A percentile compares a stretch with the other conserved stretches of the same genome.
Conservation (phyloP, 208 protist genomes). For the Wallacemonas sp. region DNA sequence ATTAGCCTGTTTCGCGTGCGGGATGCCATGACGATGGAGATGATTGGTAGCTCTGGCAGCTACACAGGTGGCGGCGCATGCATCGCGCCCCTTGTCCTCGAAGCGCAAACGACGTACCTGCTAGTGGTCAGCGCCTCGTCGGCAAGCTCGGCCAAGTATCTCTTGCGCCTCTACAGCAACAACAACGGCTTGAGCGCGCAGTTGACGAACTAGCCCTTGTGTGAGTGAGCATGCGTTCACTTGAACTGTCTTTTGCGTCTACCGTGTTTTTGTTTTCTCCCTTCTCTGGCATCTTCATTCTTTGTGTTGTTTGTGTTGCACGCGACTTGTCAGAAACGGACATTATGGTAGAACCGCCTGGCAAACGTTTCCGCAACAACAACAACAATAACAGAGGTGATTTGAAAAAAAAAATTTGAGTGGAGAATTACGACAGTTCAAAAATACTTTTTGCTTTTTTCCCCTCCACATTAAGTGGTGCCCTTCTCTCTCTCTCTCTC, state of each 20-base stretch:
- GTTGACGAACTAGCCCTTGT: conserved; percentile 19
- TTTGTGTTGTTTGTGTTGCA: conserved; percentile 2
- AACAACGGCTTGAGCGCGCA: conserved; percentile 28
- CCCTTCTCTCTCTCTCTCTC: neutral
- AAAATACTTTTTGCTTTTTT: neutral
- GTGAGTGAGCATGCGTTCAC: too few species aligned
- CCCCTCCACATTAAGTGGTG: neutral
- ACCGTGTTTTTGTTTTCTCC: conserved; percentile 2
- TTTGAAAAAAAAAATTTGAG: neutral
- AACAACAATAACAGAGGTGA: neutral
- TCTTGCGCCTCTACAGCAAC: conserved; percentile 66
- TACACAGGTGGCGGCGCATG: conserved; percentile 45
- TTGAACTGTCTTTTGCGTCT: too few species aligned
- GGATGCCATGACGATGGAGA: conserved; percentile 51
- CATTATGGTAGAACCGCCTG: neutral
- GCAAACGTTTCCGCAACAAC: neutral
- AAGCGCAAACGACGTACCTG: conserved; percentile 47
- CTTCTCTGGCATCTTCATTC: neutral
- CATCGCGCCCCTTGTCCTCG: conserved; percentile 45
- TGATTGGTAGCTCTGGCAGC: conserved; percentile 46
- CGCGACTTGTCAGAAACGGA: neutral
- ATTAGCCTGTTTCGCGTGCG: conserved; percentile 56
- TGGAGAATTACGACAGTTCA: neutral
- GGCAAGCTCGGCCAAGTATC: conserved; percentile 50
- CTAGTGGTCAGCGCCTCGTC: conserved; percentile 57